phyloP scores from a whole-genome alignment of 164 flowering plant genomes.

The Santalum album region DNA sequence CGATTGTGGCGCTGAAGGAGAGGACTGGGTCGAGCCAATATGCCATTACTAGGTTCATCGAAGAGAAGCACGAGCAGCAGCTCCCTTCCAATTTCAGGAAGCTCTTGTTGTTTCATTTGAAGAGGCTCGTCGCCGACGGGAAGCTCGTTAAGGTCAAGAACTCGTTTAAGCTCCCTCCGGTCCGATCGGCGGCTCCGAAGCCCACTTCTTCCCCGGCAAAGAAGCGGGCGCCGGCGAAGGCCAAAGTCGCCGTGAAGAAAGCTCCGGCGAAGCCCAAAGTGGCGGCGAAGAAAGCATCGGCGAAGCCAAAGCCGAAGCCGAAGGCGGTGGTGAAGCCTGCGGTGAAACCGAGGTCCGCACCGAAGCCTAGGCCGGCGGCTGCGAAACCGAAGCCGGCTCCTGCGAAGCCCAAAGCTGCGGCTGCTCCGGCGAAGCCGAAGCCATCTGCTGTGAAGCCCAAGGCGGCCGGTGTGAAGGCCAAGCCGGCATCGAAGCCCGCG shows the following conservation, averaged over 20 bases:
- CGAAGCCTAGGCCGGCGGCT: constrained; percentile 4
- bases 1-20: constrained; percentile 52
- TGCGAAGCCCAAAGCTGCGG: constrained; percentile 9
- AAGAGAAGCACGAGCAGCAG: constrained; percentile 40
- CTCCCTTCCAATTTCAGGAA: constrained; percentile 48
- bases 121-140: constrained; percentile 38
- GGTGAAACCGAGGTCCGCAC: too few relatives aligned
- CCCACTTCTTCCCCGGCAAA: too few relatives aligned
- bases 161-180: constrained; percentile 47
- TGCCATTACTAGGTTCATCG: constrained; percentile 47
- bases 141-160: constrained; percentile 44
- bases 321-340: too few relatives aligned
- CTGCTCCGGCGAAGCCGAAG: constrained; percentile 8
- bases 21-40: constrained; percentile 56
- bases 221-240: too few relatives aligned
- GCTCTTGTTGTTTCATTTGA: constrained; percentile 38
- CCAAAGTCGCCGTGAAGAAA: too few relatives aligned
- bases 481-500: not conserved
- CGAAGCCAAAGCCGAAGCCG: too few relatives aligned
- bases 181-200: too few relatives aligned
- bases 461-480: not conserved
- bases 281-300: too few relatives aligned
- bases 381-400: not conserved
- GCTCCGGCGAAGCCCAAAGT: too few relatives aligned
- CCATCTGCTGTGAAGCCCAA: constrained; percentile 15